Base-by-base conservation (phyloP, 352 stramenopile genomes). In the Globisporangium cylindrosporum region DNA sequence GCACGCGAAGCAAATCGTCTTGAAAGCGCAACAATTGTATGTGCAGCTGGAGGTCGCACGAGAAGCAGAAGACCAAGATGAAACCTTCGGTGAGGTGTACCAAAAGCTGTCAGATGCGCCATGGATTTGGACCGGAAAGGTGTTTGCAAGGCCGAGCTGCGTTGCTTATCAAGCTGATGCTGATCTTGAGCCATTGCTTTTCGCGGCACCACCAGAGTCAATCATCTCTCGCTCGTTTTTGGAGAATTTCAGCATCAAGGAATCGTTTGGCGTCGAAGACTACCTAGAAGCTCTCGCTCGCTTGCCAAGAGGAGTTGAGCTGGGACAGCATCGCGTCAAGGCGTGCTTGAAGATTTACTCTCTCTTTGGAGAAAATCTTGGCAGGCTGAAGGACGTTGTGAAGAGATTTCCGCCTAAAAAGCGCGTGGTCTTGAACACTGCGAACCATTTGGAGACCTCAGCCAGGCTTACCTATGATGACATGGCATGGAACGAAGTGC, bases 401-500 rank as follows among this genome's bases (percentile, higher is more conserved):
- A 57, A 55, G 34, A 68, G 72, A 9, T 72, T 86, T 32, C 46
- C 60, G 46, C 67, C 73, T 32, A 67, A 80, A 67, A 73, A 86
- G 54, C 64, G 83, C 64, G 70, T 87, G 36, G 67, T 89, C 29
- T 41, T 89, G 53, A 75, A 84, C 59, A 60, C 72, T 48, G 62
- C 51, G 4, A 81, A 82, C 38, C 49, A 59, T 4, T 54, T 91
- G 12, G 27, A 81, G 55, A 69, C 69, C 38, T 73, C 80, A 4
- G 64, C 69, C 9, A 64, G 78, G 24, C 62, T 94, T 27, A 80
- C 73, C 0, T 89, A 82, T 64, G 86, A 94, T 34, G 86, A 94
- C 61, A 94, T 94, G 86, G 71, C 86, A 56, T 94, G 86, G 86
- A 80, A 91, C 32, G 76, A 90, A 70, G 88, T 83, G 25, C 71